Conservation (phyloP, 306 rosid species). For the Malus asiatica region DNA sequence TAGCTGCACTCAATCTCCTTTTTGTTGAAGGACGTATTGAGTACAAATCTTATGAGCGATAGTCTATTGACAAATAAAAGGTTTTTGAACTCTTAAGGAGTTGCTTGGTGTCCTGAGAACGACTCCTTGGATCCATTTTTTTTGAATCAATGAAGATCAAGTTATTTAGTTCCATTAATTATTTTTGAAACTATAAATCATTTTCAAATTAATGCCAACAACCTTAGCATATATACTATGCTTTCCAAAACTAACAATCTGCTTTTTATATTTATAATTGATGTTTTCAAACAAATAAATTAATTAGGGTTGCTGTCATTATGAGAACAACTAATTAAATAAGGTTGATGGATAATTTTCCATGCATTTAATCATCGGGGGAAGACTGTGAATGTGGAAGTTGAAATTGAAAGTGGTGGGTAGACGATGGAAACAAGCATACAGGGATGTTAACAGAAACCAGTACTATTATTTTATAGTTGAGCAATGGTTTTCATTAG, state of each 20-base stretch:
- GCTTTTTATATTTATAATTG: background rate
- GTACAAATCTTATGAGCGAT: background rate
- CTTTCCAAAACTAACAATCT: background rate
- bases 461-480: background rate
- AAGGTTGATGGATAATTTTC: background rate
- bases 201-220: no score
- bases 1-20: background rate
- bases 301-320: background rate
- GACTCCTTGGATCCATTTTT: no score
- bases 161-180: no score
- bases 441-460: background rate
- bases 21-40: background rate
- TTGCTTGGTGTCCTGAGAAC: background rate
- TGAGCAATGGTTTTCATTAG: conserved; percentile 19
- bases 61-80: background rate
- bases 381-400: background rate
- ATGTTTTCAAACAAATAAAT: background rate
- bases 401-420: background rate
- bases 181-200: no score
- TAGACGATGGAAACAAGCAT: background rate
- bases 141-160: no score
- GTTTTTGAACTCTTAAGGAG: background rate
- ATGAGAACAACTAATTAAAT: background rate
- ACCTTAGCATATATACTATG: background rate
- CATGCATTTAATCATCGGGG: background rate